Evolutionary conservation across 169 alveolate genomes (phyloP).

Genomic region (Plasmodium berghei): DNA sequence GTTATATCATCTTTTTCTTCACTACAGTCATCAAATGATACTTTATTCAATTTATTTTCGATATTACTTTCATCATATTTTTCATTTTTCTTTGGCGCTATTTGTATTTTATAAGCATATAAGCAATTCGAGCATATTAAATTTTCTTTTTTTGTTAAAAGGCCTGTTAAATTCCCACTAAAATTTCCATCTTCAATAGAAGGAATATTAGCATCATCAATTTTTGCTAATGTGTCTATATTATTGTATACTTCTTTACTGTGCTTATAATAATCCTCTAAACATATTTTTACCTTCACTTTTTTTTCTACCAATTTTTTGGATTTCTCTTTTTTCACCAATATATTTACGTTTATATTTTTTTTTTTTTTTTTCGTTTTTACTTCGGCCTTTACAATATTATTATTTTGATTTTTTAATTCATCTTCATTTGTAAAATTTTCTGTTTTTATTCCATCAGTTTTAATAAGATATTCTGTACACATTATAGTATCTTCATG

Average conservation of each 20-base stretch:
- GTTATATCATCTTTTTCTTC: background rate
- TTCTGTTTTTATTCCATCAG: background rate
- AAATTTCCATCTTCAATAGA: conserved; percentile 61
- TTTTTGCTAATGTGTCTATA: conserved; percentile 14
- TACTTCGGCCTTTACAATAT: background rate
- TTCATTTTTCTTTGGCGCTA: conserved; percentile 24
- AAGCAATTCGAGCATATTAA: conserved; percentile 62
- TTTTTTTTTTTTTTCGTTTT: conserved; percentile 27
- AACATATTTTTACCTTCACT: conserved; percentile 38
- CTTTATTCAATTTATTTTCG: background rate
- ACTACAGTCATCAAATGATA: background rate
- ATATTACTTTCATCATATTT: background rate
- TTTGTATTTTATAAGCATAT: conserved; percentile 65
- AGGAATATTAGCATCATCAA: conserved; percentile 38
- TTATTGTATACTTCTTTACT: conserved; percentile 51
- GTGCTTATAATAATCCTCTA: conserved; percentile 47
- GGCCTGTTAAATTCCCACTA: conserved; percentile 24
- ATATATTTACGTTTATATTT: conserved; percentile 27
- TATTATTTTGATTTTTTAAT: background rate
- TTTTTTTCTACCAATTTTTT: conserved; percentile 43
- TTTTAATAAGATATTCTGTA: background rate
- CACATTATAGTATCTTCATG: no score
- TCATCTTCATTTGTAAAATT: background rate
- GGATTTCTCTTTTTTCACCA: conserved; percentile 13
- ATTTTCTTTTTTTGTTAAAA: conserved; percentile 43